Percentiles rank a stretch among this genome's conserved stretches.
phyloP scores from a whole-genome alignment of 148 eudicot genomes.

The Polygonum maritimum region DNA sequence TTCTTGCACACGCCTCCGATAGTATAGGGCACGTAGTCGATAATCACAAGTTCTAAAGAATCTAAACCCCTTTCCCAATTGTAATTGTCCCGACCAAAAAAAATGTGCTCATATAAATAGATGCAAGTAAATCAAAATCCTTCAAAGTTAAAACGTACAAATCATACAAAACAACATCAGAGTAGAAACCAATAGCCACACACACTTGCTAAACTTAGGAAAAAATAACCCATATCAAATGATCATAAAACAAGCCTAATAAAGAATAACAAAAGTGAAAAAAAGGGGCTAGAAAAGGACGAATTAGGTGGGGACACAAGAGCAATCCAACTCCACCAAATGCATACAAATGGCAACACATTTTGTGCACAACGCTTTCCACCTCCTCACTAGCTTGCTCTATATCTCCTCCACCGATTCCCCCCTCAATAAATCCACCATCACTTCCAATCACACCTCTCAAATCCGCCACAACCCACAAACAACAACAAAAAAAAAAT shows the following conservation, averaged over 20 bases:
- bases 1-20: too few species aligned
- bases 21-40: too few species aligned
- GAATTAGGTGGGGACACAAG: slow-evolving; percentile 2
- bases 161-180: too few species aligned
- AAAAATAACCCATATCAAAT: too few species aligned
- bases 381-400: not conserved
- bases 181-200: too few species aligned
- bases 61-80: too few species aligned
- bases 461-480: not conserved
- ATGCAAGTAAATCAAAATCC: too few species aligned
- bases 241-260: not conserved
- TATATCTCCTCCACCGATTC: slow-evolving; percentile 5
- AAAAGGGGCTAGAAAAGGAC: not conserved
- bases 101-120: too few species aligned
- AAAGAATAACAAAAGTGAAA: not conserved
- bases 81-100: too few species aligned
- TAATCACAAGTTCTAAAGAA: too few species aligned
- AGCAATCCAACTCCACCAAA: not conserved
- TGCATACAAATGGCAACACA: slow-evolving; percentile 4
- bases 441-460: not conserved
- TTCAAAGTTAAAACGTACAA: too few species aligned
- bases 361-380: not conserved
- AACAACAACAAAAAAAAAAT: not conserved
- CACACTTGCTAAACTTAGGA: too few species aligned
- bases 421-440: not conserved